Evolutionary conservation across 257 asterid genomes (phyloP).

Genomic region (Solanum peruvianum): DNA sequence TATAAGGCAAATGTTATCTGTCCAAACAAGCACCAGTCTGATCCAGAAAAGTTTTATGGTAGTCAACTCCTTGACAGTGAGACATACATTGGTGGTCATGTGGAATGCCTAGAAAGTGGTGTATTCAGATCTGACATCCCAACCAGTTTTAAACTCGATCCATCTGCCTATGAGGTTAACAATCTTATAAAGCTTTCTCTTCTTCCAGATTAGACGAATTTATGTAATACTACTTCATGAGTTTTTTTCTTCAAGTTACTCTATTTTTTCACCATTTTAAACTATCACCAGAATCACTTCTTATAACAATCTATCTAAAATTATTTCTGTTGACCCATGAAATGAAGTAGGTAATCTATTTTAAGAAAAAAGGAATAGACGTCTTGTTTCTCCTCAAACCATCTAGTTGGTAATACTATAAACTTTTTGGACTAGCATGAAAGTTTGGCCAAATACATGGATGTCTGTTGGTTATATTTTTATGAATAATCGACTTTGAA

Average conservation of each 20-base stretch:
- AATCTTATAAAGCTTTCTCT: neutral
- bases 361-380: neutral
- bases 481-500: neutral
- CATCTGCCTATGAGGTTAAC: conserved; percentile 72
- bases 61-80: conserved; percentile 90
- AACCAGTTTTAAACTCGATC: conserved; percentile 86
- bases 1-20: conserved; percentile 88
- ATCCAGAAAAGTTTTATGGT: conserved; percentile 87
- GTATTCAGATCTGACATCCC: conserved; percentile 99
- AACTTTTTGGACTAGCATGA: neutral
- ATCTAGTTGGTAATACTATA: neutral
- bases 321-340: neutral
- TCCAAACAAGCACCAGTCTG: conserved; percentile 96
- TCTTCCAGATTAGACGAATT: neutral
- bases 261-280: neutral
- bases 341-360: neutral
- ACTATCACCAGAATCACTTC: neutral
- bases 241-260: neutral
- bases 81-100: conserved; percentile 98
- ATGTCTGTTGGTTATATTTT: neutral
- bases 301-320: neutral
- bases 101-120: conserved; percentile 98
- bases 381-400: neutral
- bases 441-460: neutral
- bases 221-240: neutral